Base-by-base conservation (phyloP, 495 filamentous ascomycete genomes). In the Pyrenopolyporus hunteri region DNA sequence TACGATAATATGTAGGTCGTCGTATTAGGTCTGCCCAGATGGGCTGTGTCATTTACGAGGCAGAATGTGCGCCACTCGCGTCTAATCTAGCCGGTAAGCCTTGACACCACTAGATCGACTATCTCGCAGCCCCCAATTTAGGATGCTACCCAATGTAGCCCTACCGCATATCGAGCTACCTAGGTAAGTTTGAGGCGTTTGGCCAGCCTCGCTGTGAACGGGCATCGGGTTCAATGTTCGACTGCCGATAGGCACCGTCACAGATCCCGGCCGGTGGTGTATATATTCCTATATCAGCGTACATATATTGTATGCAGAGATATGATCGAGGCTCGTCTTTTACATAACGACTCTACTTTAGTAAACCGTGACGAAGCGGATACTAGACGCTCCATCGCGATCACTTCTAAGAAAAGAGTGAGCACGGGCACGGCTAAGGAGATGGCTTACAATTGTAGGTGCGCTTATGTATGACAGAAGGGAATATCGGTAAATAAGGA, bases 1-100 rank as follows among this genome's bases (percentile, higher is more conserved):
- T 61, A 61, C 57, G 35, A 57, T 54, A 53, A 53, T 60, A 66
- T 57, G 52, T 53, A 57, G 40, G 45, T 13, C 35, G 42, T 56
- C 16, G 35, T 17, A 19, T 14, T 13, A 37, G 44, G 31, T 23
- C 14, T 35, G 26, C 26, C 32, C 39, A 42, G 57, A 66, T 66
- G 51, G 57, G 47, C 26, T 10, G 46, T 45, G 22, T 29, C 37
- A 56, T 51, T 65, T 59, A 35, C 46, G 17, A 32, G n/a, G n/a
- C n/a, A n/a, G n/a, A n/a, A n/a, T n/a, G 10, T 26, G 20, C 19
- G 20, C 44, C 13, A 25, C 46, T 57, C 39, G 37, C 35, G 9
- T 53, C 63, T 46, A 60, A 61, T 52, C 50, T 54, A 2, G 10
- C 63, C 2, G 17, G 36, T 56, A 46, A 37, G 46, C 22, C 63